These are phyloP conservation scores for Aegilops sharonensis DNA, from an alignment of 176 grass and related monocot species.

Conservation along the genomic window DNA sequence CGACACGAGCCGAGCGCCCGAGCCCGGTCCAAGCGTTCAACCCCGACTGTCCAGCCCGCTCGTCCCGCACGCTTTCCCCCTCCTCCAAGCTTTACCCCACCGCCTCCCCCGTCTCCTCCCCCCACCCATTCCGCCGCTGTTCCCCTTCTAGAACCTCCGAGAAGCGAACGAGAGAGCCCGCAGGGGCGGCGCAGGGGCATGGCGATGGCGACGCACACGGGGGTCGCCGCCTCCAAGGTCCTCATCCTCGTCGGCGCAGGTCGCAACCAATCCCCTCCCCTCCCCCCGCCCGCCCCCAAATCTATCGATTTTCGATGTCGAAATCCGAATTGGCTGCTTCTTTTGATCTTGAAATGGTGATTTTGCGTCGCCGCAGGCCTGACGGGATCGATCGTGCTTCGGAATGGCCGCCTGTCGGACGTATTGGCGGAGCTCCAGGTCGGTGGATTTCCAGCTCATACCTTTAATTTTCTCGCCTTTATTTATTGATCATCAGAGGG, in stretches of 20 bases:
- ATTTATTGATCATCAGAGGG: not conserved
- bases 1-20: not conserved
- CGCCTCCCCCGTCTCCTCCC: not conserved
- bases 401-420: constrained; percentile 83
- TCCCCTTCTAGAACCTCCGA: constrained; percentile 27
- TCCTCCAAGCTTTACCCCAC: not conserved
- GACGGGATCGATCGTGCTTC: constrained; percentile 78
- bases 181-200: constrained; percentile 36
- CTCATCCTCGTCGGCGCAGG: constrained; percentile 85
- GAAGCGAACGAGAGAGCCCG: not conserved
- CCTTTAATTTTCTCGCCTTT: not conserved
- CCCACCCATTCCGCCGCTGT: not conserved
- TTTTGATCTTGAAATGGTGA: constrained; percentile 12
- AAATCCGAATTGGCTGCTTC: not conserved
- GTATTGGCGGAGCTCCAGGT: constrained; percentile 83
- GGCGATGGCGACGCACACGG: constrained; percentile 89
- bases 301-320: constrained; percentile 4
- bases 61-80: constrained; percentile 29
- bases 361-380: constrained; percentile 41
- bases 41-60: not conserved
- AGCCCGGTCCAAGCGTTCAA: not conserved
- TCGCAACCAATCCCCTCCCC: constrained; percentile 17
- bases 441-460: not conserved
- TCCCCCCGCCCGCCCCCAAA: not conserved
- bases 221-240: constrained; percentile 82